Percentiles rank a stretch among this genome's conserved stretches.
phyloP scores from a whole-genome alignment of 192 early-diverging fungal species.

The Coemansia sp. region DNA sequence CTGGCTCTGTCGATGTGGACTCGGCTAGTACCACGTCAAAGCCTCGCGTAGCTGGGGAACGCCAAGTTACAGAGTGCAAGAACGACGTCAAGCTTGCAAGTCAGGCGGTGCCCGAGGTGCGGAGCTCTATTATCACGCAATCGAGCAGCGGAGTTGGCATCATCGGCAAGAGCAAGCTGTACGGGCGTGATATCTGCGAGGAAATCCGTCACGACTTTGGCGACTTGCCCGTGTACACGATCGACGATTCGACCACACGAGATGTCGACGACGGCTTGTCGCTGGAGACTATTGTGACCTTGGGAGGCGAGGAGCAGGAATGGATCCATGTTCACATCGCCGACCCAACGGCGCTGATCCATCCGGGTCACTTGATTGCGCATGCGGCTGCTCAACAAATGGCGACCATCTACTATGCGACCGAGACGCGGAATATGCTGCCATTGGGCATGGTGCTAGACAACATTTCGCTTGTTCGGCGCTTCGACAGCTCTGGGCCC shows the following conservation, averaged over 20 bases:
- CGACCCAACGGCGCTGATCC: slow-evolving; percentile 87
- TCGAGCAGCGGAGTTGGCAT: slow-evolving; percentile 4
- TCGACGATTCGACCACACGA: slow-evolving; percentile 84
- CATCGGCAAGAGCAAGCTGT: slow-evolving; percentile 56
- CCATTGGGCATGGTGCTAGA: slow-evolving; percentile 64
- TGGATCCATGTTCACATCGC: slow-evolving; percentile 97
- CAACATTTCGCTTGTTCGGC: slow-evolving; percentile 66
- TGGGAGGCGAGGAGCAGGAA: slow-evolving; percentile 46
- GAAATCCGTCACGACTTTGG: slow-evolving; percentile 83
- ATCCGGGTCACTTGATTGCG: slow-evolving; percentile 67
- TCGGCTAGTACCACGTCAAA: background rate
- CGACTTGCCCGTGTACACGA: slow-evolving; percentile 76
- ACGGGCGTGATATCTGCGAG: slow-evolving; percentile 68
- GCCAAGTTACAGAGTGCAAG: background rate
- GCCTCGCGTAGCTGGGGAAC: background rate
- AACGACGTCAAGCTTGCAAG: slow-evolving; percentile 17
- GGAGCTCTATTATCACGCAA: slow-evolving; percentile 21
- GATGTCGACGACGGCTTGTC: slow-evolving; percentile 96
- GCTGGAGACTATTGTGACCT: slow-evolving; percentile 64
- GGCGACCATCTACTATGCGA: slow-evolving; percentile 81
- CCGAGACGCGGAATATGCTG: slow-evolving; percentile 78
- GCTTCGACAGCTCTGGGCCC: slow-evolving; percentile 5
- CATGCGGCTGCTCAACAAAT: slow-evolving; percentile 60
- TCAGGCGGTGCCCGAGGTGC: slow-evolving; percentile 18
- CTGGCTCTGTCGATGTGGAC: background rate